phyloP scores from a whole-genome alignment of 2,329 filamentous ascomycete genomes.

The Xylogone sp. region DNA sequence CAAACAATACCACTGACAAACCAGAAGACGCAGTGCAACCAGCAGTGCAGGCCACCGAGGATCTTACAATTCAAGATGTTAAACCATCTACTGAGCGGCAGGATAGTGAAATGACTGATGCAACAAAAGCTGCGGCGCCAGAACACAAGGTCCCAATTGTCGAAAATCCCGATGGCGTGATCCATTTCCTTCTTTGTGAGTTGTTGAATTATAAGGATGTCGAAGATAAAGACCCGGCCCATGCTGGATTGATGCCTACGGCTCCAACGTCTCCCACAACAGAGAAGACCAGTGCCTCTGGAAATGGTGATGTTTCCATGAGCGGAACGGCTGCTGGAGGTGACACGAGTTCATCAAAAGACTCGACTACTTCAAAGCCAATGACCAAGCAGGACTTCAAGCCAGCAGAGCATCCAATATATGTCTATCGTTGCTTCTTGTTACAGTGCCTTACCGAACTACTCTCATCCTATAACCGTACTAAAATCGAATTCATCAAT shows the following conservation, averaged over 20 bases:
- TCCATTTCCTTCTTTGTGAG: constrained; percentile 92
- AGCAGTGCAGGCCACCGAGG: constrained; percentile 30
- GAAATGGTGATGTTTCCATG: constrained; percentile 22
- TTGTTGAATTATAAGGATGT: constrained; percentile 89
- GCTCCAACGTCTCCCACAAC: constrained; percentile 11
- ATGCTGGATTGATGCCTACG: constrained; percentile 5
- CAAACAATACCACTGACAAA: constrained; percentile 10
- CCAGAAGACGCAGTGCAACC: constrained; percentile 26
- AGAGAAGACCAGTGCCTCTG: constrained; percentile 12
- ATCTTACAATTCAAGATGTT: constrained; percentile 40
- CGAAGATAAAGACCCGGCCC: constrained; percentile 69
- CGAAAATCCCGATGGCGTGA: constrained; percentile 89
- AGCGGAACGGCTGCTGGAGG: constrained; percentile 12
- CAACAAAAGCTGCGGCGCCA: constrained; percentile 51
- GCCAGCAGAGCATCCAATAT: constrained; percentile 88
- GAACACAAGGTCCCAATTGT: constrained; percentile 81
- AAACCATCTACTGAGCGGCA: constrained; percentile 56
- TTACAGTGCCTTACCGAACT: constrained; percentile 90
- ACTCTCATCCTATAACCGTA: constrained; percentile 84
- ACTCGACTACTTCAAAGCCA: constrained; percentile 47
- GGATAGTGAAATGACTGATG: constrained; percentile 60
- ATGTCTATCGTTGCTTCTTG: constrained; percentile 93
- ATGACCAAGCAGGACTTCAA: constrained; percentile 75
- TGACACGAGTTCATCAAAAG: constrained; percentile 6
- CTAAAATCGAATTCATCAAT: constrained; percentile 98